These are phyloP conservation scores for Helicosporidium sp. DNA, from an alignment of 139 green algal genomes.

Conservation along the genomic window DNA sequence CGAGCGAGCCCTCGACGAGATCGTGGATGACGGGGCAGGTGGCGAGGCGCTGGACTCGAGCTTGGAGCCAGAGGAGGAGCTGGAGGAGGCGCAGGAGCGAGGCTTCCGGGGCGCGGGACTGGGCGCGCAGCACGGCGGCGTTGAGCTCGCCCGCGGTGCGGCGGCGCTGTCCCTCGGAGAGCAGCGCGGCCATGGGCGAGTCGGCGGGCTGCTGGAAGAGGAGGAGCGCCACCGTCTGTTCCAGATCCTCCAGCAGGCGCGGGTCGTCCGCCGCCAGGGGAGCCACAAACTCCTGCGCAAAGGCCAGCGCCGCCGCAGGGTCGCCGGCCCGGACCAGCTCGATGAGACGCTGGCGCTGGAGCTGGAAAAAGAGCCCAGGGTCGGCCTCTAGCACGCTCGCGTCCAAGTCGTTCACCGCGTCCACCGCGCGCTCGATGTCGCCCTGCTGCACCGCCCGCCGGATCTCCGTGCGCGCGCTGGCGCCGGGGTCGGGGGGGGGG, in stretches of 20 bases:
- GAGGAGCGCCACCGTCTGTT: slow-evolving; percentile 82
- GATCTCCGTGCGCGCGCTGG: slow-evolving; percentile 78
- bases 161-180: slow-evolving; percentile 70
- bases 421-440: slow-evolving; percentile 46
- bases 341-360: slow-evolving; percentile 91
- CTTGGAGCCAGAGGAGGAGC: slow-evolving; percentile 48
- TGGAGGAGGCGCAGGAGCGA: slow-evolving; percentile 58
- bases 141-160: slow-evolving; percentile 87
- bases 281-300: slow-evolving; percentile 78
- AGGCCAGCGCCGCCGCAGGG: slow-evolving; percentile 64
- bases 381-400: slow-evolving; percentile 67
- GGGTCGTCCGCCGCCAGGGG: slow-evolving; percentile 73
- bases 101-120: slow-evolving; percentile 53
- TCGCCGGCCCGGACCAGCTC: slow-evolving; percentile 72
- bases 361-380: slow-evolving; percentile 68
- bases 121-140: slow-evolving; percentile 65
- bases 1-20: slow-evolving; percentile 37
- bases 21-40: slow-evolving; percentile 52
- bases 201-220: slow-evolving; percentile 62
- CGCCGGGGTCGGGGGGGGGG: slow-evolving; percentile 47
- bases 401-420: slow-evolving; percentile 12
- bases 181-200: slow-evolving; percentile 62
- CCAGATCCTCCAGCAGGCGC: slow-evolving; percentile 71
- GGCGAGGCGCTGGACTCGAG: slow-evolving; percentile 47
- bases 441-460: slow-evolving; percentile 61